Conservation (phyloP, 306 rosid species). For the Quercus suber region DNA sequence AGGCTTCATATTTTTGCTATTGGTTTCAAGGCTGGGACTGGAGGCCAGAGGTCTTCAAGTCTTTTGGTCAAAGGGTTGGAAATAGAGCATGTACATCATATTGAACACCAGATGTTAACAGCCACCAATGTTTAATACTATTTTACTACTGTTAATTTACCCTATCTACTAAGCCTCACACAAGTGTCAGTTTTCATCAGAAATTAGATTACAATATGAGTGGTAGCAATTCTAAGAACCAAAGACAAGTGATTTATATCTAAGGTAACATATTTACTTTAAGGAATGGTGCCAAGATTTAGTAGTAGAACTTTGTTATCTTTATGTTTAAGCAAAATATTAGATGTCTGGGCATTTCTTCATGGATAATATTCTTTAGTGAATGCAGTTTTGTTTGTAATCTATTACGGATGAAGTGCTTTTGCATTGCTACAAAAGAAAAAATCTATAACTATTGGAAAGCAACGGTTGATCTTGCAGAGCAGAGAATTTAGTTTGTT, state of each 20-base stretch:
- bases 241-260: background rate
- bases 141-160: background rate
- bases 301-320: background rate
- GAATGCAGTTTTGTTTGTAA: background rate
- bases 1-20: background rate
- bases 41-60: background rate
- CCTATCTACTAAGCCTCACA: background rate
- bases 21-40: background rate
- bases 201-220: background rate
- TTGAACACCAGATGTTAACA: background rate
- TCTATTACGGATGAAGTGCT: background rate
- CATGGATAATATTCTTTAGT: background rate
- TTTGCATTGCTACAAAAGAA: background rate
- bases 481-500: conserved; percentile 10
- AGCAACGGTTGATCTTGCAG: conserved; percentile 23
- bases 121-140: background rate
- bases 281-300: background rate
- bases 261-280: background rate
- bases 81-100: background rate
- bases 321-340: background rate
- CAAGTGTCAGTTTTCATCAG: background rate
- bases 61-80: background rate
- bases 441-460: conserved; percentile 4
- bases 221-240: background rate
- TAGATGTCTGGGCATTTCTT: background rate